These are phyloP conservation scores for Podospora comata DNA, from an alignment of 495 filamentous ascomycete genomes.

Conservation along the genomic window DNA sequence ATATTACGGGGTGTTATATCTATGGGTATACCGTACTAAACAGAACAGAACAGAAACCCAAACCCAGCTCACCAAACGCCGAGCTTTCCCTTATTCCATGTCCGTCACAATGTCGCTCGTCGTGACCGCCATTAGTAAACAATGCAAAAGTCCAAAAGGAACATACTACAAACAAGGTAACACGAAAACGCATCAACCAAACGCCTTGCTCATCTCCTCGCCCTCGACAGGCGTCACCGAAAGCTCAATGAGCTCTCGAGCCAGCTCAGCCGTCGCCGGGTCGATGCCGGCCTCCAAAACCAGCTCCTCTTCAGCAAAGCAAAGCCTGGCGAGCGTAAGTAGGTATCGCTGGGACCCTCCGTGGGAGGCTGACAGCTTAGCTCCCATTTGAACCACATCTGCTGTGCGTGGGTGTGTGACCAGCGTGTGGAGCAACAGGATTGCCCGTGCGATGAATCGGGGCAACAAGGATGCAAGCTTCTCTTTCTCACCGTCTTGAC, in stretches of 20 bases:
- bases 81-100: too few species aligned
- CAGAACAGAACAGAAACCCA: too few species aligned
- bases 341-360: constrained; percentile 43
- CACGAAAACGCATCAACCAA: constrained; percentile 21
- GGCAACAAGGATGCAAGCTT: constrained; percentile 13
- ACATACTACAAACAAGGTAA: background rate
- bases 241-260: constrained; percentile 46
- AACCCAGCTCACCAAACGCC: too few species aligned
- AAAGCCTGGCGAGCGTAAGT: constrained; percentile 43
- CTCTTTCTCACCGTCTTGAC: background rate
- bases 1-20: background rate
- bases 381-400: constrained; percentile 34
- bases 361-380: constrained; percentile 37
- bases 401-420: constrained; percentile 39
- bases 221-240: constrained; percentile 46
- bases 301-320: constrained; percentile 45
- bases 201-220: constrained; percentile 40
- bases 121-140: background rate
- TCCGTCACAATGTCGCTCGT: background rate
- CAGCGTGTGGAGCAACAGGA: constrained; percentile 42
- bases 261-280: constrained; percentile 43
- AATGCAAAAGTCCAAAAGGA: background rate
- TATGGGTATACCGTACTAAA: background rate
- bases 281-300: constrained; percentile 41
- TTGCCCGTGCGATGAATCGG: constrained; percentile 29